Percentiles rank a stretch among this genome's conserved stretches.
Conservation (phyloP, 768 basidiomycete species). For the Boletus rubescentipes region DNA sequence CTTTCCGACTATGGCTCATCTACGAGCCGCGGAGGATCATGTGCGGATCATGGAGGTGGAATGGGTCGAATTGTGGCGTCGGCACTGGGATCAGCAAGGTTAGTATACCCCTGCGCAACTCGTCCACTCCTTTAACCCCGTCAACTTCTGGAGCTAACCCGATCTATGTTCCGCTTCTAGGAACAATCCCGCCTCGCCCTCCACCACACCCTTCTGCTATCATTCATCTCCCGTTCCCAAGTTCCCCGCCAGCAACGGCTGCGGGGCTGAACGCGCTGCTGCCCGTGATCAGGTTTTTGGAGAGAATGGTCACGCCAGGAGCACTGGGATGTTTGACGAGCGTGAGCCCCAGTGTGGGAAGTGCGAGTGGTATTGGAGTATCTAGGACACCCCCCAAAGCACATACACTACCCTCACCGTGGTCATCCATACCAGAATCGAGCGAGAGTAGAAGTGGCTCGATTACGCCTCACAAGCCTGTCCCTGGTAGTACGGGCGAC, state of each 20-base stretch:
- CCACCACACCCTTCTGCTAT: conserved; percentile 71
- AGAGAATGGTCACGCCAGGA: conserved; percentile 58
- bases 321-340: conserved; percentile 18
- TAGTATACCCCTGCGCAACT: neutral
- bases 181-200: conserved; percentile 53
- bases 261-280: conserved; percentile 57
- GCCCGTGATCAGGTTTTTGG: conserved; percentile 66
- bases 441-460: conserved; percentile 21
- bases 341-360: neutral
- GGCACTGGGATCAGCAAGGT: conserved; percentile 23
- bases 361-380: conserved; percentile 1
- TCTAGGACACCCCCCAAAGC: conserved; percentile 9
- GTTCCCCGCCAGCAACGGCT: conserved; percentile 55
- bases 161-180: neutral
- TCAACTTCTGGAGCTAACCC: conserved; percentile 12
- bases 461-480: conserved; percentile 11
- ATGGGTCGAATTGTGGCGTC: conserved; percentile 52
- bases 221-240: conserved; percentile 75
- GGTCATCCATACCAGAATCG: conserved; percentile 19
- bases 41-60: conserved; percentile 60
- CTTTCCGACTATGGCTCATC: conserved; percentile 63
- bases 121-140: neutral
- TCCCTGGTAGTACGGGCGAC: neutral
- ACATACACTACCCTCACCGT: conserved; percentile 14
- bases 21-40: conserved; percentile 77